Evolutionary conservation across 192 early-diverging fungal genomes (phyloP).

Genomic region (Entomortierella beljakovae): DNA sequence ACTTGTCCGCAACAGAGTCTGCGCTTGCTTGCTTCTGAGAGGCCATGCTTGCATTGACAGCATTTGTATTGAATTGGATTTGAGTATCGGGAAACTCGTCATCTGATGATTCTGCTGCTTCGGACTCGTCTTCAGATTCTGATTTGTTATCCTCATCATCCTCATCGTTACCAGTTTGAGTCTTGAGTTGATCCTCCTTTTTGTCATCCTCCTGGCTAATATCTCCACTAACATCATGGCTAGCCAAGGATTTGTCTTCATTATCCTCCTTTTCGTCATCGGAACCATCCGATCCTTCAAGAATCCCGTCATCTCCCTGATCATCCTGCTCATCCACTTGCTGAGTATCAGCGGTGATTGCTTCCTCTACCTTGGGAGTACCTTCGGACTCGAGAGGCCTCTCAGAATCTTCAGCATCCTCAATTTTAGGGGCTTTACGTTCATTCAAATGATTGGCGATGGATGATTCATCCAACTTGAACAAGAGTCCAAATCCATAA

Average conservation of each 20-base stretch:
- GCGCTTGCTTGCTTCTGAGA: neutral
- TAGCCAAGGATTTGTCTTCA: constrained; percentile 13
- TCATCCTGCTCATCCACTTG: constrained; percentile 11
- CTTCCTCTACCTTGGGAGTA: neutral
- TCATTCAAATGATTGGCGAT: constrained; percentile 83
- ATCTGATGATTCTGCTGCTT: constrained; percentile 55
- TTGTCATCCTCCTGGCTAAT: constrained; percentile 3
- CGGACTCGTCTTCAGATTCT: constrained; percentile 42
- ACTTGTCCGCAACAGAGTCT: constrained; percentile 55
- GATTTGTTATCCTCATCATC: constrained; percentile 34
- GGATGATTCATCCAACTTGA: constrained; percentile 87
- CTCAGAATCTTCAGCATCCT: constrained; percentile 53
- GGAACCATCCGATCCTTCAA: constrained; percentile 31
- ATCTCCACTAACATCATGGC: constrained; percentile 8
- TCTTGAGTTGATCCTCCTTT: neutral
- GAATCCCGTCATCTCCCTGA: constrained; percentile 25
- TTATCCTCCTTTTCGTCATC: constrained; percentile 38
- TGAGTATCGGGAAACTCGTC: constrained; percentile 67
- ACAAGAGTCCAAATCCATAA: constrained; percentile 96
- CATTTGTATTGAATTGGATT: constrained; percentile 39
- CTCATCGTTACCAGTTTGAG: too few relatives aligned
- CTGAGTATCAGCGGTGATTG: neutral
- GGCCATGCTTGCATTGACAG: constrained; percentile 22
- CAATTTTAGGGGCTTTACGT: constrained; percentile 58
- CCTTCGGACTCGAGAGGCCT: neutral